Evolutionary conservation across 2,329 filamentous ascomycete genomes (phyloP), one percentile per base, ranked within the genome.

Genomic region (Pseudogymnoascus sp.): DNA sequence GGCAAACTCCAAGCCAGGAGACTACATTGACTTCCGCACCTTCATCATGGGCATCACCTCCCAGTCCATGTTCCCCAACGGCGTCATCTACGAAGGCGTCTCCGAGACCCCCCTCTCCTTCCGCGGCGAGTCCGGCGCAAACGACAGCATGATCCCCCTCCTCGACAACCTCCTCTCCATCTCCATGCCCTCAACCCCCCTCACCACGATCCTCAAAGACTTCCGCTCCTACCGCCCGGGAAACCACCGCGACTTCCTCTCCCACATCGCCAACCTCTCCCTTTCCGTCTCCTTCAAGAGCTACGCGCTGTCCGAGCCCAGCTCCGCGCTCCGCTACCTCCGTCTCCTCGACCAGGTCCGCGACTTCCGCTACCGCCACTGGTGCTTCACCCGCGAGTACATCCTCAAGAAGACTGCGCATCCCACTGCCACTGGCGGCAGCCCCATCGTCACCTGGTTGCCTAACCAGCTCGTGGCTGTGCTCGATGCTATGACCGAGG

Each of bases 11-110:
- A 89, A 90, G 69, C 92, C 92, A 2, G 81, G 83, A 16, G 85
- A 91, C 68, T 97, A 97, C 77, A 91, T 89, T 64, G 88, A 84
- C 68, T 97, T 96, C 83, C 89, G 92, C 41, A 96, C 93, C 10
- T 97, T 97, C 79, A 97, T 97, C 78, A 96, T 96, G 72, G 93
- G 93, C 69, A 96, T 97, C 75, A 95, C 91, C 1, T 89, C 85
- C 58, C 92, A 97, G 76, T 88, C 86, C 70, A 96, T 97, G 92
- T 97, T 97, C 75, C 92, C 92, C 7, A 80, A 92, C 66, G 93
- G 93, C 7, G 93, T 97, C 6, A 77, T 96, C 55, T 97, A 97
- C 74, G 89, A 95, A 73, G 92, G 91, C 7, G 83, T 93, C 65
- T 87, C 87, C 67, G 85, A 88, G 64, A 79, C 89, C 72, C 88